Base-by-base conservation (phyloP, 768 basidiomycete species). In the Phylloporus rhodoxanthus region DNA sequence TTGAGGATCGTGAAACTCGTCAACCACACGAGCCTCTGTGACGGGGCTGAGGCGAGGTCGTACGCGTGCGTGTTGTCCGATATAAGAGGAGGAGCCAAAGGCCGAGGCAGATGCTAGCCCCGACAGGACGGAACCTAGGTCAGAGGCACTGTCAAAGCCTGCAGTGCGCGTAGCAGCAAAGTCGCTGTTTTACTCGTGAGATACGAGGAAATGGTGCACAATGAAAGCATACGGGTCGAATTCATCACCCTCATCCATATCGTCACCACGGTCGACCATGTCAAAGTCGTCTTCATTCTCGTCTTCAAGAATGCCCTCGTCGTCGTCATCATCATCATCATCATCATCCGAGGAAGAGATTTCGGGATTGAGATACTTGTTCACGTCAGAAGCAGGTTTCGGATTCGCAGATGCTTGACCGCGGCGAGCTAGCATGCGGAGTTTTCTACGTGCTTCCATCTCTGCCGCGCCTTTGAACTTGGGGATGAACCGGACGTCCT, bases 381-480 rank as follows among this genome's bases (percentile, higher is more conserved):
- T 51, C 19, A 41, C 48, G 17, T 64, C 54, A 7, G 70, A 57
- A 0, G 62, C 48, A 4, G 59, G 53, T 40, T 61, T 62, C 5
- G 57, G 56, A 17, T 43, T 51, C 2, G 66, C 58, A 3, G 70
- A 60, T 2, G 66, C n/a, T 63, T 75, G 51, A 32, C 67, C 62
- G 14, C 75, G 68, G 11, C 85, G 78, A 5, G 84, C 83, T 34
- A 78, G 79, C 72, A 91, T 79, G 11, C 89, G 75, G 34, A 76
- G 66, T 48, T 76, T 75, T 21, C 90, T 69, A 14, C 88, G 73
- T 4, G 76, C 80, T 54, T 90, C 90, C 88, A 91, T 91, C 64
- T 92, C 87, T n/a, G 80, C 88, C 0, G 85, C 84, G 8, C 86
- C 83, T 56, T 82, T 86, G 70, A 91, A 91, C 44, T 79, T 84